A percentile compares a stretch with the other conserved stretches of the same genome.
Evolutionary conservation across 176 grass and related monocot genomes (phyloP).

Genomic region (Avena eriantha): DNA sequence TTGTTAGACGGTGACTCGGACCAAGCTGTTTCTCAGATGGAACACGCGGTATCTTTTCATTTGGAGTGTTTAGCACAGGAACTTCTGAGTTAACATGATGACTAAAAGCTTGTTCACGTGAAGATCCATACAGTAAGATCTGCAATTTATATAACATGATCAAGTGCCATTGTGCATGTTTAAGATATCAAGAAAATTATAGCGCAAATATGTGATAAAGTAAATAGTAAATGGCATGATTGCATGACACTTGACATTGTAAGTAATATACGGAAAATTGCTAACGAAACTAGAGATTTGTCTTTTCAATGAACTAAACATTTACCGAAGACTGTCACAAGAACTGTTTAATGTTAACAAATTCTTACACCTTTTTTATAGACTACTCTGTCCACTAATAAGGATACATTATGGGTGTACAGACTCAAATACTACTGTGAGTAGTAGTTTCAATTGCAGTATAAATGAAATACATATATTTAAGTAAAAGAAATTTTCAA

Average conservation of each 20-base stretch:
- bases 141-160: conserved; percentile 53
- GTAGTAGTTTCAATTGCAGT: background rate
- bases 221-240: conserved; percentile 19
- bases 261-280: conserved; percentile 26
- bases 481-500: background rate
- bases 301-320: conserved; percentile 22
- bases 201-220: conserved; percentile 7
- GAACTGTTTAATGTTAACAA: conserved; percentile 9
- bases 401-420: background rate
- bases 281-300: conserved; percentile 13
- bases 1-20: conserved; percentile 49
- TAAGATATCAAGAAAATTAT: conserved; percentile 33
- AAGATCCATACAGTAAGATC: conserved; percentile 66
- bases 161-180: conserved; percentile 23
- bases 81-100: conserved; percentile 58
- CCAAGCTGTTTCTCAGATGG: conserved; percentile 75
- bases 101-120: conserved; percentile 55
- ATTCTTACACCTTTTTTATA: conserved; percentile 7
- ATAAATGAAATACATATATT: background rate
- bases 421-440: background rate
- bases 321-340: background rate
- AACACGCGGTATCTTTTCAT: conserved; percentile 63
- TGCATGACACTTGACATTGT: conserved; percentile 11
- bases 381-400: background rate
- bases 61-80: conserved; percentile 40